Evolutionary conservation across 768 basidiomycete species (phyloP).

Genomic region (Tricholomella constricta): DNA sequence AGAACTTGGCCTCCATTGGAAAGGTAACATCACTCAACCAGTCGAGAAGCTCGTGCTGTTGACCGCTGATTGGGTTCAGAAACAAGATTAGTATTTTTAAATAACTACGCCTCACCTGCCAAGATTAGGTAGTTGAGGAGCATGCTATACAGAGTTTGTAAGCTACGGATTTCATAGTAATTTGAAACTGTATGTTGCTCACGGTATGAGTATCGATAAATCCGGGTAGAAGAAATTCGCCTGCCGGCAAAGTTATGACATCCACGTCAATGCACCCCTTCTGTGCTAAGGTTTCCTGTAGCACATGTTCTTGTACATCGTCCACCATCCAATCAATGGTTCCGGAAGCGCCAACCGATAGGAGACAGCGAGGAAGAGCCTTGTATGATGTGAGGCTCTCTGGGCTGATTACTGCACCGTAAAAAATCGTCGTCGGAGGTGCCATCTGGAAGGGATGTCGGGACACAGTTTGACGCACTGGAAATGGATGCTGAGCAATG

Average conservation of each 20-base stretch:
- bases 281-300: conserved; percentile 52
- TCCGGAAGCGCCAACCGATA: conserved; percentile 50
- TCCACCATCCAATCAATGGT: conserved; percentile 73
- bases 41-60: conserved; percentile 83
- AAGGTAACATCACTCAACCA: conserved; percentile 89
- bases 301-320: conserved; percentile 47
- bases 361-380: conserved; percentile 52
- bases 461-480: not conserved
- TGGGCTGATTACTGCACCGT: conserved; percentile 62
- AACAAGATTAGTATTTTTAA: not conserved
- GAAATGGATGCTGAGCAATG: too few relatives aligned
- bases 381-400: conserved; percentile 41
- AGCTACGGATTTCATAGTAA: not conserved
- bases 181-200: conserved; percentile 25
- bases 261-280: conserved; percentile 52
- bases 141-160: conserved; percentile 52
- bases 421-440: conserved; percentile 32
- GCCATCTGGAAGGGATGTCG: not conserved
- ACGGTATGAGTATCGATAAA: conserved; percentile 93
- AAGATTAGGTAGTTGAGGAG: conserved; percentile 76
- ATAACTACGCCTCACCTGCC: conserved; percentile 52
- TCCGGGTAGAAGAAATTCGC: conserved; percentile 82
- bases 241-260: conserved; percentile 44
- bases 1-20: conserved; percentile 81
- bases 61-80: conserved; percentile 53